Percentiles rank a stretch among this genome's conserved stretches.
Evolutionary conservation across 331 rosid species (phyloP).

Genomic region (Cucumis variabilis): DNA sequence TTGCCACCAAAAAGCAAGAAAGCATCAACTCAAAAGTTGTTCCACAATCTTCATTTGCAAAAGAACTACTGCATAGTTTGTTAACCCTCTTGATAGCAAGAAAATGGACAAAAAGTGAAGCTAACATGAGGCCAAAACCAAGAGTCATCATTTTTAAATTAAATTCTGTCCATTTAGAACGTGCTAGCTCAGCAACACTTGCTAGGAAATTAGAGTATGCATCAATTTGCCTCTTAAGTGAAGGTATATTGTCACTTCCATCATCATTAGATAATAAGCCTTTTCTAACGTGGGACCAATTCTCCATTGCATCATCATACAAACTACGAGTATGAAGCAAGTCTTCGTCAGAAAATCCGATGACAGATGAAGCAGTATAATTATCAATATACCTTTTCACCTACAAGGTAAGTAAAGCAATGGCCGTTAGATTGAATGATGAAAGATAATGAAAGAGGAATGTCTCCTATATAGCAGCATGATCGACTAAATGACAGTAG

Average conservation of each 20-base stretch:
- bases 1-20: conserved; percentile 65
- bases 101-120: conserved; percentile 69
- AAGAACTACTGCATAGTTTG: conserved; percentile 52
- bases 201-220: conserved; percentile 68
- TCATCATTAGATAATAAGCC: conserved; percentile 45
- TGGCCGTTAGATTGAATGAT: conserved; percentile 23
- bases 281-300: conserved; percentile 63
- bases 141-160: conserved; percentile 77
- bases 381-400: conserved; percentile 91
- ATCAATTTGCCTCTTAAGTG: conserved; percentile 72
- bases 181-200: conserved; percentile 85
- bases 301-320: conserved; percentile 71
- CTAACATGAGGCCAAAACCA: conserved; percentile 78
- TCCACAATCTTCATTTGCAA: conserved; percentile 49
- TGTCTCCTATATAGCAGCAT: not conserved
- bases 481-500: not conserved
- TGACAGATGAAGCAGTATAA: conserved; percentile 84
- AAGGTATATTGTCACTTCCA: conserved; percentile 52
- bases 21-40: conserved; percentile 52
- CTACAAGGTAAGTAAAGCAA: conserved; percentile 50
- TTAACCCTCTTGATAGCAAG: conserved; percentile 59
- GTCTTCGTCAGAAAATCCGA: conserved; percentile 93
- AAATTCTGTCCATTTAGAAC: conserved; percentile 98
- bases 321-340: conserved; percentile 57
- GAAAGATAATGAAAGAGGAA: not conserved